Evolutionary conservation across 1,284 basidiomycete species (phyloP), one percentile per base, ranked within the genome.

Genomic region (Cryptococcus wingfieldii): DNA sequence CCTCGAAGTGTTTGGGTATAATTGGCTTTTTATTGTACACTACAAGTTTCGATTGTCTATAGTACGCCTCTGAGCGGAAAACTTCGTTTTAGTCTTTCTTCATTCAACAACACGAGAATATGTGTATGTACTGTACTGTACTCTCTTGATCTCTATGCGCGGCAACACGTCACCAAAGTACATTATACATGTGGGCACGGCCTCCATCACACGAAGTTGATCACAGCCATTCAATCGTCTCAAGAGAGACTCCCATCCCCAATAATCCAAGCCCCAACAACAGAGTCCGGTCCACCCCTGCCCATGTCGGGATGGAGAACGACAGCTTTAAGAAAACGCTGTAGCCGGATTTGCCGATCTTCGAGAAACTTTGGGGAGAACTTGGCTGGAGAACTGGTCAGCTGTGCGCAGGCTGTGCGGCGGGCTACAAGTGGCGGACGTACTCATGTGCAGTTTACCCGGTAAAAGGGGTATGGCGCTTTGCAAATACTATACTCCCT

Each of bases 291-390:
- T 9, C 71, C 72, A 13, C 68, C 70, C 31, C 58, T 50, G 3
- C 73, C 73, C 71, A 74, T 75, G 48, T 70, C 70, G 0, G 73
- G 73, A 55, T 75, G 73, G 3, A 75, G 64, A 52, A 71, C 62
- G 47, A 75, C 73, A 0, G 64, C 66, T 12, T 64, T 60, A 9
- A 75, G 59, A 54, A 75, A 75, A 14, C 70, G 60, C 59, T 74
- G 71, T 16, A 75, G 53, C 2, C 69, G 61, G 1, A 69, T 65
- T 50, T 68, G 63, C 23, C 72, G 61, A 23, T 75, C 70, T 44
- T 61, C 65, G 5, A 75, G 64, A 41, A 75, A 72, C 44, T 69
- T 65, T 6, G 64, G 60, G 8, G 63, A 63, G 64, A 75, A 75
- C 53, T 70, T 72, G 50, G 70, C 70, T 74, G 16, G 37, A n/a